Base-by-base conservation (phyloP, 768 basidiomycete genomes). In the Dentipellis sp. region DNA sequence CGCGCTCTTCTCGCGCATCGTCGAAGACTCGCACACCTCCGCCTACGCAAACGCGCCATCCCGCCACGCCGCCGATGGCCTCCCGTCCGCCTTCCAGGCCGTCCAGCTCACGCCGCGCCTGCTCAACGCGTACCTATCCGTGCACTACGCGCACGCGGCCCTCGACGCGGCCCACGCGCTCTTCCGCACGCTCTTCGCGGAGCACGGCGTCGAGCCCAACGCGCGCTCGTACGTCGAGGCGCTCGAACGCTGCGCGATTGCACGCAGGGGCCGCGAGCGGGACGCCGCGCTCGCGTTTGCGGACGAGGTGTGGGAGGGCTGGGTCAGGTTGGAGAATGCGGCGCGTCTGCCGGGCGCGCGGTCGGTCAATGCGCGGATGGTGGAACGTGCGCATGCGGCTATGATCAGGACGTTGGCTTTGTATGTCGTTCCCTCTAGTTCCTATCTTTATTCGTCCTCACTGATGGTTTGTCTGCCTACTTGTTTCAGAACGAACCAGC, bases 101-200 rank as follows among this genome's bases (percentile, higher is more conserved):
- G 88, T 94, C 36, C 50, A 67, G 6, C 64, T 87, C 52, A 80
- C 82, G 0, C 62, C 89, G 0, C 75, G 78, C 1, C 77, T 97
- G 6, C 63, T 94, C 60, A 90, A 87, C 61, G 80, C 92, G 2
- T 97, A 91, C 65, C 72, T 97, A 51, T 81, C 87, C 11, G 86
- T 94, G 0, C 79, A 84, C 65, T 87, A 87, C 63, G 66, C 69
- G 2, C 85, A 87, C 60, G 69, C 75, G 4, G 64, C 69, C 0
- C 69, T 94, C 42, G 75, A 79, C 23, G 65, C 64, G 2, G 71
- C 79, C 2, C 69, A 71, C 29, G 72, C 75, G 8, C 66, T 66
- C 8, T 92, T 86, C 67, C 67, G 74, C 58, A 67, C 65, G 4
- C 57, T 85, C 2, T 88, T 79, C 58, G 66, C 71, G 17, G 66